Evolutionary conservation across 2,329 filamentous ascomycete species (phyloP).

Genomic region (Conoideocrella luteorostrata): DNA sequence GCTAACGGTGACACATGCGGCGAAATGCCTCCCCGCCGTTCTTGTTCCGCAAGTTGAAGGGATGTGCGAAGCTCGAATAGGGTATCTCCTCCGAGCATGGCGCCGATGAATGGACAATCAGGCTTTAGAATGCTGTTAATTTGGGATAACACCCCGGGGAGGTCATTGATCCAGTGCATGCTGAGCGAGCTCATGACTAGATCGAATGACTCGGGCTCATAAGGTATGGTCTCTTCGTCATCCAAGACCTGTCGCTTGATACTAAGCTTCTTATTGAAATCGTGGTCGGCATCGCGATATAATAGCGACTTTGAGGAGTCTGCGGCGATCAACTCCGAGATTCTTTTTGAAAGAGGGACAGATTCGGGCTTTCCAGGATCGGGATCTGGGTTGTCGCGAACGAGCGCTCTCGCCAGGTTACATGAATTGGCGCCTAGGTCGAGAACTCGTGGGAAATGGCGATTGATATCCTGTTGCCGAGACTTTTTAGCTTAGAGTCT

Average conservation of each 20-base stretch:
- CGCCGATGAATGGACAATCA: constrained; percentile 84
- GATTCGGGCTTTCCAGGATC: constrained; percentile 48
- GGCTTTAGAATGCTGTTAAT: constrained; percentile 85
- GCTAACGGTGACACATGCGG: constrained; percentile 88
- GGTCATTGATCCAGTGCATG: constrained; percentile 96
- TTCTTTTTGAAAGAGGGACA: constrained; percentile 62
- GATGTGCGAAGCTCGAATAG: constrained; percentile 90
- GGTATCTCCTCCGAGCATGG: constrained; percentile 94
- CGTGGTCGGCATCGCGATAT: constrained; percentile 67
- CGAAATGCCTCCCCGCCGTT: constrained; percentile 83
- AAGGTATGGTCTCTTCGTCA: constrained; percentile 70
- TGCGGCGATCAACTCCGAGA: constrained; percentile 69
- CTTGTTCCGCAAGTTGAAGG: constrained; percentile 84
- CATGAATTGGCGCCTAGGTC: constrained; percentile 95
- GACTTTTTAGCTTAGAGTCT: background rate
- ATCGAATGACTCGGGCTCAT: constrained; percentile 71
- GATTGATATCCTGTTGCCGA: constrained; percentile 72
- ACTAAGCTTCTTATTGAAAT: constrained; percentile 67
- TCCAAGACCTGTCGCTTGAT: constrained; percentile 71
- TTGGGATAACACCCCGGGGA: constrained; percentile 76
- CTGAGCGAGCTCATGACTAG: constrained; percentile 83
- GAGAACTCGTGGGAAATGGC: constrained; percentile 74
- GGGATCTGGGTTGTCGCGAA: constrained; percentile 60
- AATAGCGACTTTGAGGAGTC: constrained; percentile 76
- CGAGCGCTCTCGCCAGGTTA: constrained; percentile 81